Conservation (phyloP, 1,284 basidiomycete genomes). For the Neolentinus lepideus region DNA sequence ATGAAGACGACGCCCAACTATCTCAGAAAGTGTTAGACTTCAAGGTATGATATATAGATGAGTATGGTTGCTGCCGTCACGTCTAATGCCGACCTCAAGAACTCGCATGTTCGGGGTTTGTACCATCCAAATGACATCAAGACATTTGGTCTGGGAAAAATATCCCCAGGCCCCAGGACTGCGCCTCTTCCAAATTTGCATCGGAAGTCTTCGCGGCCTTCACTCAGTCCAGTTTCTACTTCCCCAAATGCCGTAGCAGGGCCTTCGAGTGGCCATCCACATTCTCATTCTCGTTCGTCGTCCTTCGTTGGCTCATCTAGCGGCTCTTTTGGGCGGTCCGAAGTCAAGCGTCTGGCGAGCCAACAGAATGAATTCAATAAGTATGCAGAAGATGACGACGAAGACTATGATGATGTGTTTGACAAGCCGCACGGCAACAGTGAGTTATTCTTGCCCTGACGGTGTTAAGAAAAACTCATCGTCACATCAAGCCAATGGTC, state of each 20-base stretch:
- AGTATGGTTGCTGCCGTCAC: neutral
- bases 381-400: constrained; percentile 78
- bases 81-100: constrained; percentile 31
- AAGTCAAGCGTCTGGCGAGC: constrained; percentile 44
- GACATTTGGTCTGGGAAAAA: constrained; percentile 45
- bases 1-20: constrained; percentile 67
- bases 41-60: constrained; percentile 44
- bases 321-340: constrained; percentile 59
- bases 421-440: constrained; percentile 62
- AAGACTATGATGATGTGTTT: constrained; percentile 91
- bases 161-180: constrained; percentile 49
- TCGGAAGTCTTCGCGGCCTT: constrained; percentile 40
- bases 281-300: constrained; percentile 35
- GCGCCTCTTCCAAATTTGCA: constrained; percentile 51
- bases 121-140: constrained; percentile 88
- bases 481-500: constrained; percentile 41
- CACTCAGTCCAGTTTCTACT: constrained; percentile 27
- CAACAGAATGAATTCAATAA: constrained; percentile 62
- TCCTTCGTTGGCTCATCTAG: constrained; percentile 38
- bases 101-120: constrained; percentile 61
- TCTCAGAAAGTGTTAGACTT: constrained; percentile 76
- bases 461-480: constrained; percentile 3
- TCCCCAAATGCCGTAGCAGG: constrained; percentile 13
- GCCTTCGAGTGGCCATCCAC: constrained; percentile 15
- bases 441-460: constrained; percentile 25